A percentile compares a stretch with the other conserved stretches of the same genome.
Evolutionary conservation across 495 filamentous ascomycete genomes (phyloP).

Genomic region (Xylaria castorea): DNA sequence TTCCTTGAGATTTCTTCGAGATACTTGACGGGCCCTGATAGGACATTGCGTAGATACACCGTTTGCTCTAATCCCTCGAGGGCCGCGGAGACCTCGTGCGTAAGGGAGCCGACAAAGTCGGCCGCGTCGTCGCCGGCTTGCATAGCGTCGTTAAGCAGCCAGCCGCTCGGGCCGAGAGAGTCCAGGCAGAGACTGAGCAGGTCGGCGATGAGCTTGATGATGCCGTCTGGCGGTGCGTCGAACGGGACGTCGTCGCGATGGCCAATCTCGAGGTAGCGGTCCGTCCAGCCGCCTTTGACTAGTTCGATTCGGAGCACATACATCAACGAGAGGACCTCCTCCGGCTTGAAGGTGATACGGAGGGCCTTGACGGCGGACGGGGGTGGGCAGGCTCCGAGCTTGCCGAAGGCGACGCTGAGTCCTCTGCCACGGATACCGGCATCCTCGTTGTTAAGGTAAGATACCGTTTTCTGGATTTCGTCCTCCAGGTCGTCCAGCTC

Average conservation of each 20-base stretch:
- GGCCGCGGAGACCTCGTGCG: constrained; percentile 75
- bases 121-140: constrained; percentile 60
- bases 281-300: constrained; percentile 70
- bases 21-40: constrained; percentile 75
- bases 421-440: constrained; percentile 51
- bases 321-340: constrained; percentile 75
- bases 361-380: constrained; percentile 65
- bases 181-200: constrained; percentile 80
- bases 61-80: constrained; percentile 80
- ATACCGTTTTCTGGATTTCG: constrained; percentile 57
- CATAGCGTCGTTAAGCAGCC: constrained; percentile 68
- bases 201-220: constrained; percentile 65
- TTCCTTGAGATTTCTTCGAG: constrained; percentile 53
- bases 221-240: constrained; percentile 61
- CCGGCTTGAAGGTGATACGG: constrained; percentile 66
- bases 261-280: constrained; percentile 63
- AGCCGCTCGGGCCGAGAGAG: constrained; percentile 81
- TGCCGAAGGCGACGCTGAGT: constrained; percentile 61
- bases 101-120: constrained; percentile 71
- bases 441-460: constrained; percentile 55
- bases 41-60: constrained; percentile 67
- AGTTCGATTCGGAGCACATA: constrained; percentile 73
- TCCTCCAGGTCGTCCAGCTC: constrained; percentile 57
- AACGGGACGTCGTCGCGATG: constrained; percentile 57
- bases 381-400: constrained; percentile 69